These are phyloP conservation scores for Scenedesmus sp. DNA, from an alignment of 163 green algal species.

Conservation along the genomic window DNA sequence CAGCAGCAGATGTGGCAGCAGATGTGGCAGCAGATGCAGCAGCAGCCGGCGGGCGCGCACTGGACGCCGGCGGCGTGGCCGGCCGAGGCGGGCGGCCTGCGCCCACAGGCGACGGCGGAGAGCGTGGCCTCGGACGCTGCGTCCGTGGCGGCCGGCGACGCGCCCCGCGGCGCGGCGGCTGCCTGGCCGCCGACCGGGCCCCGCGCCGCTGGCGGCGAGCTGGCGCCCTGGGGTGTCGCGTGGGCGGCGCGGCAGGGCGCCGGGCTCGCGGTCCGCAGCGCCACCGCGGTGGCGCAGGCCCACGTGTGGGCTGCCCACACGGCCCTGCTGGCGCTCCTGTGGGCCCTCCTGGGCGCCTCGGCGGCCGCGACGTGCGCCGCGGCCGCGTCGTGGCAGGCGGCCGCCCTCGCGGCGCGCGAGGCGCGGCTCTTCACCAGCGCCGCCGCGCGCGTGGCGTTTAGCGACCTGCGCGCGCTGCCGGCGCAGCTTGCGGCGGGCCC, in stretches of 20 bases:
- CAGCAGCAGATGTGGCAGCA: neutral
- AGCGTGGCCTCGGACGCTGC: too few relatives aligned
- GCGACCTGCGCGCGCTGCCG: slow-evolving; percentile 15
- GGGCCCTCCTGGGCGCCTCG: neutral
- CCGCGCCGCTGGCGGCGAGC: too few relatives aligned
- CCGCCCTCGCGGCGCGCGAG: slow-evolving; percentile 1
- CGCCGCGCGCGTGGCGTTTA: neutral
- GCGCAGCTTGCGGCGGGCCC: slow-evolving; percentile 2
- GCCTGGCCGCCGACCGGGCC: too few relatives aligned
- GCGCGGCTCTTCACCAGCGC: neutral
- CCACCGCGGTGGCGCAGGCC: too few relatives aligned
- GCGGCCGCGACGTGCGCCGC: neutral
- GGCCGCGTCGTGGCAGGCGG: neutral
- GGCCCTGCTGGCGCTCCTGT: slow-evolving; percentile 23
- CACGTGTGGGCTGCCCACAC: slow-evolving; percentile 4
- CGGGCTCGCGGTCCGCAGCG: neutral
- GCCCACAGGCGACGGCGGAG: too few relatives aligned
- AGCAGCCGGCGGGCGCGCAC: neutral
- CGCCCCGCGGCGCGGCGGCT: too few relatives aligned
- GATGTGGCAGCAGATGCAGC: neutral
- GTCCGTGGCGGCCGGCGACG: too few relatives aligned
- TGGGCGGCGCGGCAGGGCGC: neutral
- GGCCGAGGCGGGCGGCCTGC: too few relatives aligned
- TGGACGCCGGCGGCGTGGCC: too few relatives aligned
- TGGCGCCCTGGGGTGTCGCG: neutral